Evolutionary conservation across 768 basidiomycete species (phyloP).

Genomic region (Xerocomus potaroensis): DNA sequence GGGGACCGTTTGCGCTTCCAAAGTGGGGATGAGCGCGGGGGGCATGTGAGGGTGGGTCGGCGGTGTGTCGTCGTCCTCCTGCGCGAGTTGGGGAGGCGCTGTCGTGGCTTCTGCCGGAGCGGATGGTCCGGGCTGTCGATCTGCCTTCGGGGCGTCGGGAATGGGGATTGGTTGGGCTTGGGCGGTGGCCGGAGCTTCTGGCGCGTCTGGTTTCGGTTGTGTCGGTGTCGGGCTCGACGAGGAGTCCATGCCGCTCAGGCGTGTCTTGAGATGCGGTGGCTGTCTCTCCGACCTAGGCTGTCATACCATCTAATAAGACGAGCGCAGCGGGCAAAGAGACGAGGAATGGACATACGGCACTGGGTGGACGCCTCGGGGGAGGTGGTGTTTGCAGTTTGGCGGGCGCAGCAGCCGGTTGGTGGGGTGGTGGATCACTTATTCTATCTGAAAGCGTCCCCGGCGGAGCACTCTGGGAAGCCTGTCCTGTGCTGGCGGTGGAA

Average conservation of each 20-base stretch:
- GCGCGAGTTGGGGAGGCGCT: neutral
- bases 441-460: neutral
- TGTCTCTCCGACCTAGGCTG: conserved; percentile 18
- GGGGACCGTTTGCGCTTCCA: neutral
- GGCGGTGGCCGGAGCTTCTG: neutral
- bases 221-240: conserved; percentile 1
- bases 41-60: too few species aligned
- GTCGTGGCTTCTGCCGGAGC: neutral
- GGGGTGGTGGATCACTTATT: neutral
- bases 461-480: conserved; percentile 4
- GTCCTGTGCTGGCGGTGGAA: conserved; percentile 5
- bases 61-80: neutral
- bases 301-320: neutral
- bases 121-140: neutral
- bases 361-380: conserved; percentile 5
- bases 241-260: neutral
- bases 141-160: conserved; percentile 1
- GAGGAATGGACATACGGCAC: conserved; percentile 6
- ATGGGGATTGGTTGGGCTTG: neutral
- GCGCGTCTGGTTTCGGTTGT: conserved; percentile 11
- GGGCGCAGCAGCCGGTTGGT: neutral
- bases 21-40: neutral
- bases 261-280: conserved; percentile 10
- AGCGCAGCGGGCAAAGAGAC: too few species aligned
- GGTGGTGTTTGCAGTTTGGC: neutral